phyloP scores from a whole-genome alignment of 2,329 filamentous ascomycete species.

The Pyricularia sp. region DNA sequence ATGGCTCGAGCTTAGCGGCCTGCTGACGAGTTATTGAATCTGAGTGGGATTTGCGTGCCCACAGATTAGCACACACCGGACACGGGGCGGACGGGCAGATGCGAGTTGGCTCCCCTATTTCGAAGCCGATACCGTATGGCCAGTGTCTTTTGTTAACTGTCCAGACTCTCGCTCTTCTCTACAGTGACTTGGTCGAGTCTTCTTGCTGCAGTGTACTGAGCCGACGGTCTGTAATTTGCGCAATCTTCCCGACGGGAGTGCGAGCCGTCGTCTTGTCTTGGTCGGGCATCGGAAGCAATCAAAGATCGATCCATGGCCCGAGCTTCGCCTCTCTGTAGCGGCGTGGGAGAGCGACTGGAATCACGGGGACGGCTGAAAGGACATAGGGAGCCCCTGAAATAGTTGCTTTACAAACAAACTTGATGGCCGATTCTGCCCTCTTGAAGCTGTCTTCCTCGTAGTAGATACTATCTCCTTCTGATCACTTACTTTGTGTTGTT shows the following conservation, averaged over 20 bases:
- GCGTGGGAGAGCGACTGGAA: neutral
- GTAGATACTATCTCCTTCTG: neutral
- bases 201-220: neutral
- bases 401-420: neutral
- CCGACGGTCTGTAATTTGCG: neutral
- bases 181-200: neutral
- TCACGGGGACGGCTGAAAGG: neutral
- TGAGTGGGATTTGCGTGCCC: neutral
- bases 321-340: neutral
- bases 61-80: neutral
- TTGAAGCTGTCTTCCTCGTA: neutral
- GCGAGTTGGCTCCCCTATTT: neutral
- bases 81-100: neutral
- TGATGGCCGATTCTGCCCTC: neutral
- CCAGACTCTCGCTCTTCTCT: neutral
- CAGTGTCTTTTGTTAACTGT: neutral
- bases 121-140: neutral
- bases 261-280: neutral
- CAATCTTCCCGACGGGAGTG: neutral
- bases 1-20: neutral
- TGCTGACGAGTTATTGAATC: neutral
- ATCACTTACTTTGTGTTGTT: neutral
- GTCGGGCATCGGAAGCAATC: slow-evolving; percentile 2
- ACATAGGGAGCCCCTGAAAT: neutral
- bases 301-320: slow-evolving; percentile 5